These are phyloP conservation scores for Aspergillus viridinutans DNA, from an alignment of 2,329 filamentous ascomycete genomes.

Conservation along the genomic window DNA sequence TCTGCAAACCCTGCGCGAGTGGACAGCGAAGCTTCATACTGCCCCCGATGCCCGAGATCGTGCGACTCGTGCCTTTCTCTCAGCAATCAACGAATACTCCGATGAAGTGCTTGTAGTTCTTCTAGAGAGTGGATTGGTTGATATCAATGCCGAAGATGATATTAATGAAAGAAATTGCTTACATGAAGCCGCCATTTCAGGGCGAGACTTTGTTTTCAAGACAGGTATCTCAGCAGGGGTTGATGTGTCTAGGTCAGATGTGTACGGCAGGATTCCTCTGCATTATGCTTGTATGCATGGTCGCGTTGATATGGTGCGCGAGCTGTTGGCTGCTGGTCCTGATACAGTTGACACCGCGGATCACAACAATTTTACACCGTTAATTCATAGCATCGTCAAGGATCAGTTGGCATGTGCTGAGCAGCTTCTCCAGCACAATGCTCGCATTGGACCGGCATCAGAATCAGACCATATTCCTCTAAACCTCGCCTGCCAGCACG, in stretches of 20 bases:
- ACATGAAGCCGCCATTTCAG: slow-evolving; percentile 94
- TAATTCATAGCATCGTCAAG: slow-evolving; percentile 93
- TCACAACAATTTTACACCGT: slow-evolving; percentile 93
- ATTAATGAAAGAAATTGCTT: slow-evolving; percentile 97
- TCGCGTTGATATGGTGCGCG: slow-evolving; percentile 74
- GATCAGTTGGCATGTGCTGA: slow-evolving; percentile 76
- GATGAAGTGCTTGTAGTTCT: slow-evolving; percentile 71
- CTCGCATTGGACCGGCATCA: slow-evolving; percentile 79
- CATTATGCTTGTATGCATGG: slow-evolving; percentile 98
- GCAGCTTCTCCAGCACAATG: slow-evolving; percentile 69
- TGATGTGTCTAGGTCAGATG: slow-evolving; percentile 75
- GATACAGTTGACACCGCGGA: slow-evolving; percentile 83
- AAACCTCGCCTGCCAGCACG: slow-evolving; percentile 92
- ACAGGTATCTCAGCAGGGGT: slow-evolving; percentile 73
- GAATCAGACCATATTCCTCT: slow-evolving; percentile 90
- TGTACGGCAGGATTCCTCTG: slow-evolving; percentile 87
- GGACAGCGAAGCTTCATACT: slow-evolving; percentile 66
- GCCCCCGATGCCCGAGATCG: slow-evolving; percentile 65
- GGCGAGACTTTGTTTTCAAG: slow-evolving; percentile 71
- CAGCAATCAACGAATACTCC: slow-evolving; percentile 81
- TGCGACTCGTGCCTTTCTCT: slow-evolving; percentile 83
- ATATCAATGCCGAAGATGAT: slow-evolving; percentile 91
- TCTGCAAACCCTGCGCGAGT: slow-evolving; percentile 69
- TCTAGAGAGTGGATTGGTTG: slow-evolving; percentile 74
- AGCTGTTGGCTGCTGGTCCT: slow-evolving; percentile 64